phyloP scores from a whole-genome alignment of 805 yeast genomes.

The fission yeast (Schizosaccharomyces pombe) region DNA sequence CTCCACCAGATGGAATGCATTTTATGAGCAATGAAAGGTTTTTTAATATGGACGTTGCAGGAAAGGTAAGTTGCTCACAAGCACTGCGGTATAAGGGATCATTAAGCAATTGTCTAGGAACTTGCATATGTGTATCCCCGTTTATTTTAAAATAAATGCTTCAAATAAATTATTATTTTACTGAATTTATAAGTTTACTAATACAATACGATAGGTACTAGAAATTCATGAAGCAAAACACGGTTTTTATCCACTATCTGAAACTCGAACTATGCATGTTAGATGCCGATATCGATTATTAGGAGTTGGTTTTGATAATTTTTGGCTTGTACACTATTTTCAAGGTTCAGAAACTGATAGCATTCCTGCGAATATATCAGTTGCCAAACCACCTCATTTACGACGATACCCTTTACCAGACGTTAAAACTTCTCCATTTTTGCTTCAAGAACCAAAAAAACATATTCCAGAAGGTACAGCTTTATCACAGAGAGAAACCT shows the following conservation, averaged over 20 bases:
- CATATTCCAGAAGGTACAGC: not conserved
- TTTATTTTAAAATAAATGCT: not conserved
- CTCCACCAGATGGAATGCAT: conserved; percentile 4
- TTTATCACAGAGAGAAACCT: not conserved
- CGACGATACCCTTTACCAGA: not conserved
- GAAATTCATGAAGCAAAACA: not conserved
- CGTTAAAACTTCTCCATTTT: not conserved
- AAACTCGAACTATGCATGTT: not conserved
- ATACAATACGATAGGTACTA: not conserved
- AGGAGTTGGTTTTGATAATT: not conserved
- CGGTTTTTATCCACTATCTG: not conserved
- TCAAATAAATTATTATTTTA: not conserved
- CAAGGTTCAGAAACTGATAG: not conserved
- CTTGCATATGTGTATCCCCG: not conserved
- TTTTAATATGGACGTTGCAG: not conserved
- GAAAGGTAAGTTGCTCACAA: not conserved
- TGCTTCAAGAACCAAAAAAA: not conserved
- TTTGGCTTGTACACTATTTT: not conserved
- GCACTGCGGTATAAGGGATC: no score
- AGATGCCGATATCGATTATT: not conserved
- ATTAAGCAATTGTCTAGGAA: not conserved
- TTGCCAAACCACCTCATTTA: not conserved
- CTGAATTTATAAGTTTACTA: not conserved
- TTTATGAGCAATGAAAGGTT: not conserved
- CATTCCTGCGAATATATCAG: not conserved